Evolutionary conservation across 352 stramenopile genomes (phyloP), one percentile per base, ranked within the genome.

Genomic region (Elongisporangium undulatum): DNA sequence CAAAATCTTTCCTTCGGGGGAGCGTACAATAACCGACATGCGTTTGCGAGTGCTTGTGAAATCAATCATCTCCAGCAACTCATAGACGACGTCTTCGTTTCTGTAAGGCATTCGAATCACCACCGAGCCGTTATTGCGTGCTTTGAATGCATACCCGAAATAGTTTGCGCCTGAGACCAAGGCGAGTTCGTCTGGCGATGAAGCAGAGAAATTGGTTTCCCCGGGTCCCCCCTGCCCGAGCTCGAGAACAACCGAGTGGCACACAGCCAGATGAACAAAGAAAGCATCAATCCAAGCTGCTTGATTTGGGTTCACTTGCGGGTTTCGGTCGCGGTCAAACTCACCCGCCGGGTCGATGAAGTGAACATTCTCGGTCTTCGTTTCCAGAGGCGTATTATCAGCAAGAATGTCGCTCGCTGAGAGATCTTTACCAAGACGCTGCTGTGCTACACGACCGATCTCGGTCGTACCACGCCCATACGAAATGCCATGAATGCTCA

Each of bases 41-140:
- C 97, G 79, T 75, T 99, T 99, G 24, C 97, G 80, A n/a, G 97
- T 90, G 54, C 91, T 98, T 55, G 98, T 97, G 72, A 99, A 99
- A 62, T 99, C 97, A 65, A 99, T 98, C 59, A 99, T 89, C 49
- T 97, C 93, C 41, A 99, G 77, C 24, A 98, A 69, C 34, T 92
- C 75, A 57, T 90, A 97, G n/a, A 74, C 61, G 2, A 85, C 63
- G 17, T 86, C 81, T 21, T 70, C 24, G 13, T 56, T 52, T 0
- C 51, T 49, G 22, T 59, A 60, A 2, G 81, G 83, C 6, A 79
- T 58, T 5, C 63, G 62, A 50, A 94, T 89, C 4, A 69, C 67
- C 4, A 94, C 71, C 10, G 73, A 72, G 22, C 79, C 82, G 45
- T 87, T 92, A n/a, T 75, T 79, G 45, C 84, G 72, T 7, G 73